phyloP scores from a whole-genome alignment of 495 filamentous ascomycete genomes.

The Aspergillus homomorphus region DNA sequence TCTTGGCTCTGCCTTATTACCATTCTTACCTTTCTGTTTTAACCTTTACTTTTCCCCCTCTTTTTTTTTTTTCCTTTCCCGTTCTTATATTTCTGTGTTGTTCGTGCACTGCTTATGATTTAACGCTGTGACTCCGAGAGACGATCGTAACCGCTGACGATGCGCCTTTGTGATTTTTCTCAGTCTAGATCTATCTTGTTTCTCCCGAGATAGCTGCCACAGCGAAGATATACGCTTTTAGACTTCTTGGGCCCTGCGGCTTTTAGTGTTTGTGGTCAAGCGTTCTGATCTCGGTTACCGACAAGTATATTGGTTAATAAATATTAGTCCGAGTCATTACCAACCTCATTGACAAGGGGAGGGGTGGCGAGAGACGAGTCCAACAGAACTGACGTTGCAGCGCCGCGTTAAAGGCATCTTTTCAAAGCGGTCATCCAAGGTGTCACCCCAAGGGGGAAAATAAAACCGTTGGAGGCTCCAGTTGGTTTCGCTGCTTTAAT shows the following conservation, averaged over 20 bases:
- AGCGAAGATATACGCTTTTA: not conserved
- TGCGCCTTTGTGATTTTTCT: not conserved
- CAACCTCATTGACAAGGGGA: too few species aligned
- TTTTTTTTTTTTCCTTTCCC: conserved; percentile 7
- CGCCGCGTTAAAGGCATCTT: too few species aligned
- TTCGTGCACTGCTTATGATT: conserved; percentile 2
- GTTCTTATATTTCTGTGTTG: conserved; percentile 1
- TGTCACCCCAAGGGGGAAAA: too few species aligned
- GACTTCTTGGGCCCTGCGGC: not conserved
- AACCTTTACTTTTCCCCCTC: conserved; percentile 4
- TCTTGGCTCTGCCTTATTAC: conserved; percentile 20
- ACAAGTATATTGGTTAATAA: not conserved
- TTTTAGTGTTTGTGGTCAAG: too few species aligned
- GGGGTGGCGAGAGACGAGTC: too few species aligned
- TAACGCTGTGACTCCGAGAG: not conserved
- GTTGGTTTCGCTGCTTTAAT: too few species aligned
- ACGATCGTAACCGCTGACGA: not conserved
- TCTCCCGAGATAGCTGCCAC: not conserved
- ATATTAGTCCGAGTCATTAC: too few species aligned
- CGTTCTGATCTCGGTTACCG: not conserved
- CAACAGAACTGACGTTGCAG: too few species aligned
- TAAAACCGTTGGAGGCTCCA: too few species aligned
- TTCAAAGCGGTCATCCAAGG: too few species aligned
- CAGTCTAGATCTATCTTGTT: not conserved
- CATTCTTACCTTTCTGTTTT: conserved; percentile 15